Evolutionary conservation across 2,329 filamentous ascomycete genomes (phyloP).

Genomic region (Cytospora piceicola): DNA sequence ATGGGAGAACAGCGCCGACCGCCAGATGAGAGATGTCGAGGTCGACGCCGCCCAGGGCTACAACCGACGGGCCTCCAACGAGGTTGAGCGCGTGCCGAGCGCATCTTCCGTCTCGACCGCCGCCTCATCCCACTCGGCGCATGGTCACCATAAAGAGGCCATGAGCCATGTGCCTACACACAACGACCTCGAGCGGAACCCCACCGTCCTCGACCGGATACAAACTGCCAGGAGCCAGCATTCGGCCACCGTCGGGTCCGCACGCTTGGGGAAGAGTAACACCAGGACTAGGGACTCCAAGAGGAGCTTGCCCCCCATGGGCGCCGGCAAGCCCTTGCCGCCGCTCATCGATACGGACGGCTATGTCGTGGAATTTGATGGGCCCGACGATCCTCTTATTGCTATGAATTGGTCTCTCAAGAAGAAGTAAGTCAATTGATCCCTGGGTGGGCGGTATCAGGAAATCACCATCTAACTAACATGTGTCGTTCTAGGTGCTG

Average conservation of each 20-base stretch:
- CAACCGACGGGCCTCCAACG: conserved; percentile 44
- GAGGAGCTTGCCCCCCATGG: conserved; percentile 69
- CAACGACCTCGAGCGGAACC: conserved; percentile 69
- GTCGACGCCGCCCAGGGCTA: conserved; percentile 50
- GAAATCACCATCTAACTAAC: conserved; percentile 39
- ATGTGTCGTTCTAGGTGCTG: conserved; percentile 49
- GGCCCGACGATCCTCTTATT: conserved; percentile 79
- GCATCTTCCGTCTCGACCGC: conserved; percentile 55
- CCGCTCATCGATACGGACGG: conserved; percentile 70
- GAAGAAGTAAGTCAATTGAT: conserved; percentile 66
- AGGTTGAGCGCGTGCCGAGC: conserved; percentile 65
- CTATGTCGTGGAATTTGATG: conserved; percentile 85
- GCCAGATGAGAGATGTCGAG: conserved; percentile 58
- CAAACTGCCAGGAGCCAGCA: conserved; percentile 73
- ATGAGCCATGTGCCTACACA: conserved; percentile 68
- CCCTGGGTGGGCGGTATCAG: conserved; percentile 16
- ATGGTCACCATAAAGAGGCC: conserved; percentile 37
- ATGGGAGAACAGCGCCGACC: conserved; percentile 59
- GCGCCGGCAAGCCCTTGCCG: conserved; percentile 75
- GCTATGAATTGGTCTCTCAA: conserved; percentile 83
- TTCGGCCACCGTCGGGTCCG: conserved; percentile 65
- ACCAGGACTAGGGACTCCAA: conserved; percentile 52
- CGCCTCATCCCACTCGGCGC: conserved; percentile 48
- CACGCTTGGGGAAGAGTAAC: conserved; percentile 42
- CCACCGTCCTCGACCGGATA: conserved; percentile 72